Conservation (phyloP, 208 protist species). For the Leishmania lainsoni region DNA sequence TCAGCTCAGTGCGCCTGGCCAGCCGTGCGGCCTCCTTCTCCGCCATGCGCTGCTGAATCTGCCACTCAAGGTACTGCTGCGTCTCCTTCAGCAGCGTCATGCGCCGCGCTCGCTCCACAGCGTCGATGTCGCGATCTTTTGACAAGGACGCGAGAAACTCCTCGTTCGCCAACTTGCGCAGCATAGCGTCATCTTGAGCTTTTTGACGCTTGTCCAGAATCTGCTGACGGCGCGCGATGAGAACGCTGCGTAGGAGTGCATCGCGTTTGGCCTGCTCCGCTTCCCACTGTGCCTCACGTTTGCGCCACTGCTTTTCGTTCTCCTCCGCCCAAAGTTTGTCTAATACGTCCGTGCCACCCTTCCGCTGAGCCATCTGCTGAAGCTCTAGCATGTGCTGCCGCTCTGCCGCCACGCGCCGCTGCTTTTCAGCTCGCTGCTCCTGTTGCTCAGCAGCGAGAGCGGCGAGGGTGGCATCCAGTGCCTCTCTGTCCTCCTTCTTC, state of each 20-base stretch:
- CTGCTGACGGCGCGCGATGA: conserved; percentile 79
- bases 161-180: conserved; percentile 45
- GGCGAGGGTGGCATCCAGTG: conserved; percentile 63
- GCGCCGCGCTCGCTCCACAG: conserved; percentile 48
- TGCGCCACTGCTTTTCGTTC: conserved; percentile 79
- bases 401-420: conserved; percentile 32
- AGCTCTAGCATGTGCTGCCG: conserved; percentile 56
- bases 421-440: conserved; percentile 40
- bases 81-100: conserved; percentile 56
- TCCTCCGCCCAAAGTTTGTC: conserved; percentile 85
- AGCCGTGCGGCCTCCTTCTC: conserved; percentile 45
- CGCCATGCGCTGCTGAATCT: conserved; percentile 56
- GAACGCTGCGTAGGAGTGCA: conserved; percentile 63
- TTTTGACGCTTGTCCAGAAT: conserved; percentile 71
- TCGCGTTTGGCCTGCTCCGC: conserved; percentile 68
- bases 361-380: conserved; percentile 58
- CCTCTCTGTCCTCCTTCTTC: conserved; percentile 63
- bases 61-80: conserved; percentile 69
- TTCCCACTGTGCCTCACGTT: conserved; percentile 75
- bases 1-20: conserved; percentile 49
- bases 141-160: conserved; percentile 49
- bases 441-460: conserved; percentile 59
- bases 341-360: conserved; percentile 50
- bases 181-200: conserved; percentile 40
- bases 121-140: conserved; percentile 42